A percentile compares a stretch with the other conserved stretches of the same genome.
Evolutionary conservation across 2,329 filamentous ascomycete genomes (phyloP).

Genomic region (Penicillium rolfsii): DNA sequence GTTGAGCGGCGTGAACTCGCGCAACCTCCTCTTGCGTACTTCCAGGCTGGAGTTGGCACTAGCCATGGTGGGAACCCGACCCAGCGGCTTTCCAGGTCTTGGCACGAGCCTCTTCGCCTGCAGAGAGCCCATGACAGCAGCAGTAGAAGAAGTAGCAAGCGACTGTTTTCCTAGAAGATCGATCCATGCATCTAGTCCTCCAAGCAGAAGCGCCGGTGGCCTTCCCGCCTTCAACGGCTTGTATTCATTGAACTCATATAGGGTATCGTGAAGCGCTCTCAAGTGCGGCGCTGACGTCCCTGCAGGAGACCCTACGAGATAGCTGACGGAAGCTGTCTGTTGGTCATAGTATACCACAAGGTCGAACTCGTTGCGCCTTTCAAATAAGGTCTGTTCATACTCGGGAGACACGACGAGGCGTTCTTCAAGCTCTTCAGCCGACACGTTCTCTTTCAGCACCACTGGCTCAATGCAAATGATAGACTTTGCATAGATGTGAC

Average conservation of each 20-base stretch:
- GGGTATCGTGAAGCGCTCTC: slow-evolving; percentile 73
- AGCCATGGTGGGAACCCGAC: slow-evolving; percentile 56
- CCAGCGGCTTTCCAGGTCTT: slow-evolving; percentile 53
- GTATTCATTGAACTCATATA: slow-evolving; percentile 81
- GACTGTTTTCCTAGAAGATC: slow-evolving; percentile 76
- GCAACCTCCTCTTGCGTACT: slow-evolving; percentile 59
- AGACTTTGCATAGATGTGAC: slow-evolving; percentile 81
- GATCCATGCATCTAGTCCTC: slow-evolving; percentile 84
- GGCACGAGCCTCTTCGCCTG: slow-evolving; percentile 40
- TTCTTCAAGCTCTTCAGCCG: slow-evolving; percentile 63
- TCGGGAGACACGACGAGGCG: slow-evolving; percentile 53
- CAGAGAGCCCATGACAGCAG: slow-evolving; percentile 52
- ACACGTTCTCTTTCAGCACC: slow-evolving; percentile 68
- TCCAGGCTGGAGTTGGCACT: slow-evolving; percentile 57
- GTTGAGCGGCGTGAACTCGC: slow-evolving; percentile 71
- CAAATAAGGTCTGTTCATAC: slow-evolving; percentile 72
- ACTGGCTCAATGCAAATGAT: slow-evolving; percentile 92
- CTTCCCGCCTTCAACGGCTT: slow-evolving; percentile 68
- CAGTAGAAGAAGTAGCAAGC: slow-evolving; percentile 60
- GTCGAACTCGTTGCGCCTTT: slow-evolving; percentile 74
- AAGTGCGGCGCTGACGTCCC: slow-evolving; percentile 60
- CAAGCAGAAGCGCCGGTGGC: slow-evolving; percentile 75
- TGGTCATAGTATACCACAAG: slow-evolving; percentile 91
- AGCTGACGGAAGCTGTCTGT: slow-evolving; percentile 61
- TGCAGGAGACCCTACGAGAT: slow-evolving; percentile 52